Evolutionary conservation across 1,284 basidiomycete species (phyloP).

Genomic region (Apiotrichum gracile): DNA sequence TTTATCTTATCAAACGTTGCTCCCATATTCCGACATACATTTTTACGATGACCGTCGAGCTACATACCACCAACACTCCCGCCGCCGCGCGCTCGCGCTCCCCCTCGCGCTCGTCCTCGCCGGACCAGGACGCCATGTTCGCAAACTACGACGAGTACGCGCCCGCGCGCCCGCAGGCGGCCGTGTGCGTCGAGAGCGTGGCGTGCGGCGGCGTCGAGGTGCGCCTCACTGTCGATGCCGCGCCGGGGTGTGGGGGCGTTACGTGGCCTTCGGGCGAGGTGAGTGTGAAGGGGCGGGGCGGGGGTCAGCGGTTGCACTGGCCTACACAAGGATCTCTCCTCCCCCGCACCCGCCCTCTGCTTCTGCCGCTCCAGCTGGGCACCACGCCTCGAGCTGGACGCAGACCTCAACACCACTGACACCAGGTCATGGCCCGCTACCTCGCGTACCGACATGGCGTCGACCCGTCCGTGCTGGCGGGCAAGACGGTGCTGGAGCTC

Average conservation of each 20-base stretch:
- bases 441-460: conserved; percentile 53
- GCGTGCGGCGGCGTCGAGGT: too few relatives aligned
- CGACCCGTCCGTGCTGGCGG: conserved; percentile 50
- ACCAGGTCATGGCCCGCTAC: conserved; percentile 70
- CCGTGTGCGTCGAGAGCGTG: conserved; percentile 25
- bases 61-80: background rate
- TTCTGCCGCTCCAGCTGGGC: too few relatives aligned
- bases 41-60: background rate
- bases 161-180: conserved; percentile 32
- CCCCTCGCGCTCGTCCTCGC: conserved; percentile 26
- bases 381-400: too few relatives aligned
- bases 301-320: too few relatives aligned
- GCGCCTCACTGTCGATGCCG: conserved; percentile 59
- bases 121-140: conserved; percentile 24
- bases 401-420: too few relatives aligned
- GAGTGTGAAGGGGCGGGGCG: conserved; percentile 16
- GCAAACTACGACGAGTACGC: conserved; percentile 34
- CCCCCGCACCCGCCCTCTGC: too few relatives aligned
- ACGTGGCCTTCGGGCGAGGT: conserved; percentile 92
- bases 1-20: background rate
- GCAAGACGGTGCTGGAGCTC: conserved; percentile 67
- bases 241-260: conserved; percentile 82
- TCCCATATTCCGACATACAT: background rate
- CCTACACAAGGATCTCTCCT: too few relatives aligned
- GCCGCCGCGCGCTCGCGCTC: conserved; percentile 4